These are phyloP conservation scores for Ophiostoma tasmaniense DNA, from an alignment of 2,329 filamentous ascomycete species.

Conservation along the genomic window DNA sequence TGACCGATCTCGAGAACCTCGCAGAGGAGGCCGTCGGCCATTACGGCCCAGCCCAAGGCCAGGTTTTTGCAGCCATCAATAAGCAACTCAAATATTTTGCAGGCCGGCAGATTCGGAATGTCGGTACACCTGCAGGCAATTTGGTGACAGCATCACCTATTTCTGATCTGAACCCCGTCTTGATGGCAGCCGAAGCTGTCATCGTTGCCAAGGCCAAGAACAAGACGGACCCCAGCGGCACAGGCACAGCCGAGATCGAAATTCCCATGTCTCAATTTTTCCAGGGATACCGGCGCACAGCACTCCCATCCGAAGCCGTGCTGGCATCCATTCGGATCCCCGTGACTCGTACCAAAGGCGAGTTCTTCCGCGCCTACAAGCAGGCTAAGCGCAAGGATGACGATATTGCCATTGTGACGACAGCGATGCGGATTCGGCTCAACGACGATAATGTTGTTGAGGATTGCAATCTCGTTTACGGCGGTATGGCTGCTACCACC, in stretches of 20 bases:
- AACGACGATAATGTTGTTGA: slow-evolving; percentile 58
- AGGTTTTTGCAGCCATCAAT: slow-evolving; percentile 82
- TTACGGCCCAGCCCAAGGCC: slow-evolving; percentile 62
- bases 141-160: slow-evolving; percentile 91
- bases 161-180: slow-evolving; percentile 88
- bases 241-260: slow-evolving; percentile 47
- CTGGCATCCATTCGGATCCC: slow-evolving; percentile 86
- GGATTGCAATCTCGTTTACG: slow-evolving; percentile 75
- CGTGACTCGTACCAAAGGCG: slow-evolving; percentile 61
- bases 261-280: slow-evolving; percentile 94
- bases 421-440: slow-evolving; percentile 67
- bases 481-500: slow-evolving; percentile 89
- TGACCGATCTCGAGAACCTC: slow-evolving; percentile 85
- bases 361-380: slow-evolving; percentile 86
- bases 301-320: slow-evolving; percentile 70
- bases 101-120: slow-evolving; percentile 89
- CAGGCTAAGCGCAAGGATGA: slow-evolving; percentile 96
- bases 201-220: slow-evolving; percentile 65
- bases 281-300: slow-evolving; percentile 80
- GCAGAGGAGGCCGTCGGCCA: slow-evolving; percentile 69
- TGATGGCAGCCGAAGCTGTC: slow-evolving; percentile 77
- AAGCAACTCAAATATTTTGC: slow-evolving; percentile 95
- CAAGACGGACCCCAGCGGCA: slow-evolving; percentile 33
- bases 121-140: slow-evolving; percentile 94
- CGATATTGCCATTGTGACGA: slow-evolving; percentile 95